Conservation (phyloP, 1,284 basidiomycete genomes). For the Rhizopogon parksii region DNA sequence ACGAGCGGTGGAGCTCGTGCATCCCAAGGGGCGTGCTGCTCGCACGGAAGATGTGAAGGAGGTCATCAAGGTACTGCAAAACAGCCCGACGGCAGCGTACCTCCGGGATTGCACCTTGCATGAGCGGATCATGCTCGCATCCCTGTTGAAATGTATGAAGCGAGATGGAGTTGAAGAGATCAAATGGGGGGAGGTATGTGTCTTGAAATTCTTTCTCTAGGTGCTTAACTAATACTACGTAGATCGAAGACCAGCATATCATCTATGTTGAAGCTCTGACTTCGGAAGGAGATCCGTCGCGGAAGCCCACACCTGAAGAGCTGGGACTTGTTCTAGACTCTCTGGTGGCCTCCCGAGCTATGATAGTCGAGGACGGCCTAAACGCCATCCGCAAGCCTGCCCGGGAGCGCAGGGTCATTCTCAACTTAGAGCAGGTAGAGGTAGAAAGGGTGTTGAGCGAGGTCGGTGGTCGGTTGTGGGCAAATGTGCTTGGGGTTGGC, state of each 20-base stretch:
- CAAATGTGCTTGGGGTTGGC: conserved; percentile 38
- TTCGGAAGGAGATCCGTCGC: conserved; percentile 41
- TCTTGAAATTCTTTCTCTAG: not conserved
- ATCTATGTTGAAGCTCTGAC: conserved; percentile 54
- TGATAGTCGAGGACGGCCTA: conserved; percentile 61
- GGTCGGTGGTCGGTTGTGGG: conserved; percentile 64
- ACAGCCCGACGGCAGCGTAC: conserved; percentile 82
- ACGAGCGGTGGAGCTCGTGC: conserved; percentile 79
- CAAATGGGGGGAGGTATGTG: conserved; percentile 69
- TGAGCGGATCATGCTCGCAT: conserved; percentile 85
- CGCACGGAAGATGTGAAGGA: conserved; percentile 70
- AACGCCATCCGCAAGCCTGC: conserved; percentile 45
- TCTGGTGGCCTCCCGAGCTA: conserved; percentile 61
- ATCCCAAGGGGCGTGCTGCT: conserved; percentile 47
- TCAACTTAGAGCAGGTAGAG: conserved; percentile 66
- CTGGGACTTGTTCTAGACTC: conserved; percentile 59
- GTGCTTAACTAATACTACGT: not conserved
- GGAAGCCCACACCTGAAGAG: conserved; percentile 50
- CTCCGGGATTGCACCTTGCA: conserved; percentile 77
- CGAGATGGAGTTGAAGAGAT: conserved; percentile 86
- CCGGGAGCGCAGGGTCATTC: conserved; percentile 52
- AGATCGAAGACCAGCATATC: conserved; percentile 66
- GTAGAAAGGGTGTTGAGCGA: conserved; percentile 71
- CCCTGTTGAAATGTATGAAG: conserved; percentile 77
- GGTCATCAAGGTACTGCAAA: conserved; percentile 87